Conservation (phyloP, 2,329 filamentous ascomycete species). For the Aspergillus luchuensis region DNA sequence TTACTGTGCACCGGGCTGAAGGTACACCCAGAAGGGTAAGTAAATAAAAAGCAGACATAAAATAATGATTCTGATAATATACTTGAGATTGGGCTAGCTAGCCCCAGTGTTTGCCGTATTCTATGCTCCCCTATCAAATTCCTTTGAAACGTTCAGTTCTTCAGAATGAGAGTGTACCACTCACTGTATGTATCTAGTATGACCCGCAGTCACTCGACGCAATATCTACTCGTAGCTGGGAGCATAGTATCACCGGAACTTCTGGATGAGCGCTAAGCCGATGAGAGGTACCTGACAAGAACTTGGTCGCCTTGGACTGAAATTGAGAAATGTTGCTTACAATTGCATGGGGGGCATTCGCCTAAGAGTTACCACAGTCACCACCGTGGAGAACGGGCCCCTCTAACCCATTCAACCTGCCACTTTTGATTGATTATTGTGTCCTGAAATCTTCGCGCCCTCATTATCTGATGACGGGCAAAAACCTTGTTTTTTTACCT, state of each 20-base stretch:
- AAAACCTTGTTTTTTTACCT: neutral
- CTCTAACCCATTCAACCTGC: neutral
- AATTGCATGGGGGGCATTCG: neutral
- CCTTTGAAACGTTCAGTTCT: constrained; percentile 1
- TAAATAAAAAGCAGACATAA: neutral
- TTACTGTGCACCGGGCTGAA: neutral
- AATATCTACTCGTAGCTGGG: neutral
- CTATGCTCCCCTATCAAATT: neutral
- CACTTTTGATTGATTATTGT: too few relatives aligned
- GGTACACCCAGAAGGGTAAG: neutral
- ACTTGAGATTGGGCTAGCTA: neutral
- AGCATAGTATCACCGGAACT: neutral
- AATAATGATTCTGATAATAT: neutral
- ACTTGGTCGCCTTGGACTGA: neutral
- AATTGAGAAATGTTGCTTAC: neutral
- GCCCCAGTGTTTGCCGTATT: neutral
- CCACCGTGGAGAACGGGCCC: neutral
- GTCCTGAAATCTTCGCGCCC: neutral
- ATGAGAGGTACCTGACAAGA: neutral
- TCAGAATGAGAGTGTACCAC: neutral
- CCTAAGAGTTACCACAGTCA: neutral
- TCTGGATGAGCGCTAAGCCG: neutral
- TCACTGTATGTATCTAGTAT: neutral
- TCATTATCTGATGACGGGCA: neutral
- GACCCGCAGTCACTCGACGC: neutral